phyloP scores from a whole-genome alignment of 768 basidiomycete species.

The Suillus spraguei region DNA sequence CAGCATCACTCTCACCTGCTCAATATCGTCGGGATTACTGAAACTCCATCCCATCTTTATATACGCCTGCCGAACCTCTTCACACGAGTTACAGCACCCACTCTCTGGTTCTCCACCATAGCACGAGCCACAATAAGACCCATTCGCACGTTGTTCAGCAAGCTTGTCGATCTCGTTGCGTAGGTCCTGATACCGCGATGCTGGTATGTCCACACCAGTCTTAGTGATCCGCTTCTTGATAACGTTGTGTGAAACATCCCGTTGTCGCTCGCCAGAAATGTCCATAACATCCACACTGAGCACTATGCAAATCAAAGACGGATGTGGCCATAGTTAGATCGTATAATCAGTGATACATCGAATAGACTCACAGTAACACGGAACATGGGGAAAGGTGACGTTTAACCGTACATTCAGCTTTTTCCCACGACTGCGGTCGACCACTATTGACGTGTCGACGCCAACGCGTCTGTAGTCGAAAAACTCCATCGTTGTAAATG shows the following conservation, averaged over 20 bases:
- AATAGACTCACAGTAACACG: conserved; percentile 85
- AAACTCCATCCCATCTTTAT: conserved; percentile 96
- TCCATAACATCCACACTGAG: conserved; percentile 98
- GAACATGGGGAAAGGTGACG: conserved; percentile 93
- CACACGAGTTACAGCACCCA: conserved; percentile 97
- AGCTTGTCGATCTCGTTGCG: conserved; percentile 87
- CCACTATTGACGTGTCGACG: conserved; percentile 89
- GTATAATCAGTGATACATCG: neutral
- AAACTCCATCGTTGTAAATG: conserved; percentile 92
- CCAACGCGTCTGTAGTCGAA: conserved; percentile 89
- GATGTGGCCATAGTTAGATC: conserved; percentile 1
- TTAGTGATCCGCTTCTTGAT: conserved; percentile 76
- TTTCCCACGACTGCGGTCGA: conserved; percentile 95
- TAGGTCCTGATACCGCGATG: conserved; percentile 60
- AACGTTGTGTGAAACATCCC: conserved; percentile 88
- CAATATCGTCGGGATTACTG: conserved; percentile 83
- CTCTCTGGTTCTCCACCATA: conserved; percentile 80
- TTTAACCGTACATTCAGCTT: conserved; percentile 91
- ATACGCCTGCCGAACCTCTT: conserved; percentile 91
- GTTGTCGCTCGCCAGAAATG: conserved; percentile 93
- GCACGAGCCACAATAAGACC: conserved; percentile 95
- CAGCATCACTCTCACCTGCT: conserved; percentile 66
- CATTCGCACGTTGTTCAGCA: conserved; percentile 55
- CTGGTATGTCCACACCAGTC: conserved; percentile 59
- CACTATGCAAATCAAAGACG: conserved; percentile 49